Base-by-base conservation (phyloP, 257 asterid genomes). In the Solanum paucissectum region DNA sequence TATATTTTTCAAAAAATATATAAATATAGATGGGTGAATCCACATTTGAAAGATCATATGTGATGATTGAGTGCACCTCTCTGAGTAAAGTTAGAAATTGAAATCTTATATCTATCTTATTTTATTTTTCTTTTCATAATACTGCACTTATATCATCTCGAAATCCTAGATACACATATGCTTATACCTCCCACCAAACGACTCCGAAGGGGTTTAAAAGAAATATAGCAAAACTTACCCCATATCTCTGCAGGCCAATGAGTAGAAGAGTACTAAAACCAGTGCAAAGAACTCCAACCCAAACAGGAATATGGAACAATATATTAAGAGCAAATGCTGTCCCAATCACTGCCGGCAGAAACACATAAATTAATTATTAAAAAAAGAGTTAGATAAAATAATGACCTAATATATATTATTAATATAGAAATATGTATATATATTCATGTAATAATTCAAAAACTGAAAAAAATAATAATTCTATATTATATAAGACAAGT, bases 321-420 rank as follows among this genome's bases (percentile, higher is more conserved):
- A 96, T 96, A 83, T 96, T 96, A 0, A 96, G 93, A 23, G 95
- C 99, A 91, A 96, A 96, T 7, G 99, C 98, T 62, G 99, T 96
- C 88, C 99, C 99, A 25, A 96, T 96, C 71, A 96, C 99, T 96
- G 92, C 85, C 20, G 36, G 83, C 9, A 77, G 14, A 23, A 42
- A 77, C 7, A 42, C 9, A 25, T 79, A 25, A 79, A 81, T 27
- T 5, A 81, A 44, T 44, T 20, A 79, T 42, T n/a, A 13, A 76
- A 76, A n/a, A n/a, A 76, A 38, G 11, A 42, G n/a, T 42, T 40
- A 7, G 37, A 12, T 77, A 25, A 42, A 52, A 25, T 18, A 77
- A 25, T 8, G 25, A 42, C 37, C 38, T 77, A 5, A 49, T 49
- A 49, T 14, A 14, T 49, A 14, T 49, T 49, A 49, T 21, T 74